These are phyloP conservation scores for Peterozyma xylosa DNA, from an alignment of 805 yeast genomes.

Conservation along the genomic window DNA sequence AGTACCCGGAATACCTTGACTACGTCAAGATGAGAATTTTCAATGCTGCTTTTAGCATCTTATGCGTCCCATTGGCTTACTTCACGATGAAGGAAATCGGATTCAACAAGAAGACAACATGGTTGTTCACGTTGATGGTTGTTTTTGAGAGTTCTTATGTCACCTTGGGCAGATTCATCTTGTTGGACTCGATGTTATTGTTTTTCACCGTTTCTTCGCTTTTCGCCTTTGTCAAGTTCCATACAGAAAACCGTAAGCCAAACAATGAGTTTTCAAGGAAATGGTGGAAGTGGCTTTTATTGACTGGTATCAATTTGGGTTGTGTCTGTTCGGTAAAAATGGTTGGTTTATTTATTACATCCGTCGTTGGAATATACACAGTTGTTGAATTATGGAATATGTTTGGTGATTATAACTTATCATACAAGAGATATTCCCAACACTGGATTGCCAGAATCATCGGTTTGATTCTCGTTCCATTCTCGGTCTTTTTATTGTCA, in stretches of 20 bases:
- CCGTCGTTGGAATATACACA: constrained; percentile 85
- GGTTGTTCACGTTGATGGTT: constrained; percentile 77
- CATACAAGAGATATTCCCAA: constrained; percentile 38
- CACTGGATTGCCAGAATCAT: constrained; percentile 66
- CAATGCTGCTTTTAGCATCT: constrained; percentile 77
- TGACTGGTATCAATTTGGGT: constrained; percentile 83
- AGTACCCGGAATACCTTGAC: constrained; percentile 55
- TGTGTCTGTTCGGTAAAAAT: constrained; percentile 89
- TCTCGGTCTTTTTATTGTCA: constrained; percentile 50
- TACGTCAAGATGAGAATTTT: constrained; percentile 82
- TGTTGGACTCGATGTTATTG: constrained; percentile 85
- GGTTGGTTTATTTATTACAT: constrained; percentile 91
- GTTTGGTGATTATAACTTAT: constrained; percentile 59
- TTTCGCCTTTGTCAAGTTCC: constrained; percentile 64
- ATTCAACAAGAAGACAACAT: constrained; percentile 59
- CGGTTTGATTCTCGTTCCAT: constrained; percentile 60
- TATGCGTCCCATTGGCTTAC: constrained; percentile 84
- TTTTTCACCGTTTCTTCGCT: constrained; percentile 85
- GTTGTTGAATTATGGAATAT: constrained; percentile 80
- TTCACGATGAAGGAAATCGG: constrained; percentile 74
- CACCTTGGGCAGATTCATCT: constrained; percentile 80
- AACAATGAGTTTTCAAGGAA: constrained; percentile 48
- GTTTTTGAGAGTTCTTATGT: constrained; percentile 76
- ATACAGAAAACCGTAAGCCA: constrained; percentile 44
- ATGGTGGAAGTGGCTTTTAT: constrained; percentile 92